These are phyloP conservation scores for Naematelia encephala DNA, from an alignment of 768 basidiomycete species.

Conservation along the genomic window DNA sequence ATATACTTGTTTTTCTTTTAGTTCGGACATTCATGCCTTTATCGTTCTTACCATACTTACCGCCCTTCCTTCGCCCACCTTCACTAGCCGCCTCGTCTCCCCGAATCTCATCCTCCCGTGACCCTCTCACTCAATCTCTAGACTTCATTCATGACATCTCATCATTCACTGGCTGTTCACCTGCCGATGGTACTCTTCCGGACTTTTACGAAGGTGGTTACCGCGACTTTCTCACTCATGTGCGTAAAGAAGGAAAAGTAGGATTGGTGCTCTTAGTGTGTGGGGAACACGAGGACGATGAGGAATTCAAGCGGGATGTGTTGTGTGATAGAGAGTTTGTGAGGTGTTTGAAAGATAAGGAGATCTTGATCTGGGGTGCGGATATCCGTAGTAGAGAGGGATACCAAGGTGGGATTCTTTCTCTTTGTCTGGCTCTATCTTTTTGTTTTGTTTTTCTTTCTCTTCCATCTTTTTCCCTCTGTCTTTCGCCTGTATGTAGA, in stretches of 20 bases:
- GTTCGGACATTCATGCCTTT: slow-evolving; percentile 45
- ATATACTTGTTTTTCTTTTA: slow-evolving; percentile 7
- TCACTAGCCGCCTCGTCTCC: slow-evolving; percentile 14
- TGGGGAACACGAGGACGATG: slow-evolving; percentile 83
- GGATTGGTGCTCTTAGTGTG: slow-evolving; percentile 79
- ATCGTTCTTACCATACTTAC: slow-evolving; percentile 41
- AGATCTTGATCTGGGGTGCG: slow-evolving; percentile 85
- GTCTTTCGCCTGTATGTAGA: background rate
- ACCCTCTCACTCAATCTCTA: slow-evolving; percentile 27
- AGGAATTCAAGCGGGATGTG: slow-evolving; percentile 81
- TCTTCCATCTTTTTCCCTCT: background rate
- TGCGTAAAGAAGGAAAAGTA: slow-evolving; percentile 69
- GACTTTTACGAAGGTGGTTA: slow-evolving; percentile 79
- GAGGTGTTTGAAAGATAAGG: slow-evolving; percentile 65
- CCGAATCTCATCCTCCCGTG: slow-evolving; percentile 9
- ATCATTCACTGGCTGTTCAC: slow-evolving; percentile 23
- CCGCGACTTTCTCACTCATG: slow-evolving; percentile 68
- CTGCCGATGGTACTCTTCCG: slow-evolving; percentile 57
- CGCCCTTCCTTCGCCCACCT: slow-evolving; percentile 45
- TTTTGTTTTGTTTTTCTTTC: slow-evolving; percentile 13
- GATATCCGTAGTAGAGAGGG: slow-evolving; percentile 79
- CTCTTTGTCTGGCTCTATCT: background rate
- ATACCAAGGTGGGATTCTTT: slow-evolving; percentile 61
- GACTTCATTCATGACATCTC: slow-evolving; percentile 35
- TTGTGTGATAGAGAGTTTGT: slow-evolving; percentile 72